Evolutionary conservation across 805 yeast genomes (phyloP), one percentile per base, ranked within the genome.

Genomic region (Cyberlindnera maritima): DNA sequence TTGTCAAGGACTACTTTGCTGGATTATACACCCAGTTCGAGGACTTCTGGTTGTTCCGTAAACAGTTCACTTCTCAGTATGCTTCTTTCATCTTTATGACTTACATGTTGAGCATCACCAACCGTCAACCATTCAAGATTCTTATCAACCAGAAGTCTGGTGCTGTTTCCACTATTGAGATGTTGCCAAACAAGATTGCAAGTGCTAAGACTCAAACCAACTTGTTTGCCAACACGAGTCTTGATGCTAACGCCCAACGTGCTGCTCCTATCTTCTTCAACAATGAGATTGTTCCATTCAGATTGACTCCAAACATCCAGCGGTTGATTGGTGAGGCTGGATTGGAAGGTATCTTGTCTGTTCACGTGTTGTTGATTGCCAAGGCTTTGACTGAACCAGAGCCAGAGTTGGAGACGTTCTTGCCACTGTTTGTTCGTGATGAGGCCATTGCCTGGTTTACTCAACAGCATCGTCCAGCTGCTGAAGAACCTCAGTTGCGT

Each of bases 11-110:
- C 54, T 85, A 87, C 63, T 94, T 90, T 61, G 64, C 83, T 46
- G 75, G 73, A 7, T 69, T 82, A 35, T 94, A 83, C 65, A 76
- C 84, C 12, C 77, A 81, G 48, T 95, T 85, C 63, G 97, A 87
- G 65, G 97, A 92, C 60, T 94, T 92, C 74, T 94, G 99, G 99
- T 69, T 92, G 43, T 94, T 95, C 82, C 79, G 98, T 53, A 89
- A 90, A 59, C 97, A 91, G 61, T 95, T 94, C 62, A 81, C 97
- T 5, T 84, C 96, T 23, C 96, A 91, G 66, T 94, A 92, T 67
- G 97, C 97, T 4, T 83, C 96, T 0, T 86, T 94, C 58, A 81
- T 89, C 37, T 92, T 92, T 66, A 83, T 91, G 76, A 88, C 98
- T 0, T 89, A 88, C 61, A 85, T 92, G 90, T 81, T 94, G 87